A percentile compares a stretch with the other conserved stretches of the same genome.
Conservation (phyloP, 2,329 filamentous ascomycete genomes). For the Colletotrichum spaethianum region DNA sequence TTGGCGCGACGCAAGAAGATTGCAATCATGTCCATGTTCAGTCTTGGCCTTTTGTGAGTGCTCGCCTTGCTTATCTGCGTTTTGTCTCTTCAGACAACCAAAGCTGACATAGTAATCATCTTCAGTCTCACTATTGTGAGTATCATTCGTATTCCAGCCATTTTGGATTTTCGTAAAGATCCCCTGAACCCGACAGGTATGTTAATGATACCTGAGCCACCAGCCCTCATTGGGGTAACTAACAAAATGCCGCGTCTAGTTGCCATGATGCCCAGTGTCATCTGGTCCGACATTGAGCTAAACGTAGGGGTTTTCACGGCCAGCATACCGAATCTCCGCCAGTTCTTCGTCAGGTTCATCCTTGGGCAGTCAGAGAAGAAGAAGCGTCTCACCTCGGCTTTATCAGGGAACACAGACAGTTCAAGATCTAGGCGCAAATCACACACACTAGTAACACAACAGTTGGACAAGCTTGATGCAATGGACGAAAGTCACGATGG, state of each 20-base stretch:
- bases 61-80: rapidly evolving
- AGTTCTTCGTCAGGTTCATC: slow-evolving; percentile 36
- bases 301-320: slow-evolving; percentile 30
- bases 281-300: slow-evolving; percentile 30
- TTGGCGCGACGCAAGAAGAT: slow-evolving; percentile 25
- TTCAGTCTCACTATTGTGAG: slow-evolving; percentile 22
- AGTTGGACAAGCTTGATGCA: slow-evolving; percentile 17
- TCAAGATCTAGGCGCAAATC: background rate
- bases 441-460: background rate
- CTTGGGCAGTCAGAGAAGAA: slow-evolving; percentile 28
- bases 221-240: too few species aligned
- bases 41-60: slow-evolving; percentile 34
- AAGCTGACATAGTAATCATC: background rate
- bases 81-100: rapidly evolving
- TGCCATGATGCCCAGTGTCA: slow-evolving; percentile 25
- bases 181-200: slow-evolving; percentile 33
- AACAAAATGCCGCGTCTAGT: background rate
- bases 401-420: background rate
- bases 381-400: slow-evolving; percentile 13
- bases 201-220: background rate
- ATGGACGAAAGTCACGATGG: slow-evolving; percentile 7
- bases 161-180: slow-evolving; percentile 14
- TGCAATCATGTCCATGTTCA: slow-evolving; percentile 26
- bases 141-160: slow-evolving; percentile 1
- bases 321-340: slow-evolving; percentile 34